These are phyloP conservation scores for Elaeis oleifera DNA, from an alignment of 202 grass and related monocot genomes.

Conservation along the genomic window DNA sequence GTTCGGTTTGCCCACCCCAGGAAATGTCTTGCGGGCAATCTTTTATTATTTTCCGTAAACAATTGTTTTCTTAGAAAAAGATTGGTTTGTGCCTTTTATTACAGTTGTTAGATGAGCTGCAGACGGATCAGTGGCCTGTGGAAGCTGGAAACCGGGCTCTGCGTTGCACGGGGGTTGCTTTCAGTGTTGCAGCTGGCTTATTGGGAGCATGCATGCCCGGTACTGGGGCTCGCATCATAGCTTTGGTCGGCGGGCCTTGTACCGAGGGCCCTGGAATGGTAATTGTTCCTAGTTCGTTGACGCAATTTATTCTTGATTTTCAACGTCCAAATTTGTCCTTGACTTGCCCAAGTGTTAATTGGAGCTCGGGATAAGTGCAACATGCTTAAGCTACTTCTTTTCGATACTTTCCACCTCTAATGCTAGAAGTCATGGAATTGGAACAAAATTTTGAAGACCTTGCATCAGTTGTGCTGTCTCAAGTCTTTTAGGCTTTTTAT, in stretches of 20 bases:
- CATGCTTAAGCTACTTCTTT: too few relatives aligned
- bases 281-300: slow-evolving; percentile 32
- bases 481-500: too few relatives aligned
- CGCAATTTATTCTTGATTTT: neutral
- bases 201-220: slow-evolving; percentile 82
- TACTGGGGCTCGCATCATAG: slow-evolving; percentile 86
- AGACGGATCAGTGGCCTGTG: slow-evolving; percentile 83
- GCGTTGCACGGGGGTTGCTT: slow-evolving; percentile 87
- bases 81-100: slow-evolving; percentile 8
- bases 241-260: slow-evolving; percentile 82
- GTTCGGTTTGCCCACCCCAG: too few relatives aligned
- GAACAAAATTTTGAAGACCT: too few relatives aligned
- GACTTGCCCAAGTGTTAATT: too few relatives aligned
- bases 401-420: too few relatives aligned
- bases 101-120: slow-evolving; percentile 91
- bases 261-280: slow-evolving; percentile 95
- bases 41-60: neutral
- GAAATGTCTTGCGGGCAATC: too few relatives aligned
- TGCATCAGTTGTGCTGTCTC: too few relatives aligned
- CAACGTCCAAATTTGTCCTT: too few relatives aligned
- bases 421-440: too few relatives aligned
- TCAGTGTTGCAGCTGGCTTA: slow-evolving; percentile 84
- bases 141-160: slow-evolving; percentile 63
- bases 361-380: too few relatives aligned
- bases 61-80: slow-evolving; percentile 1